Base-by-base conservation (phyloP, 805 yeast genomes). In the Candida methanosorbosa region DNA sequence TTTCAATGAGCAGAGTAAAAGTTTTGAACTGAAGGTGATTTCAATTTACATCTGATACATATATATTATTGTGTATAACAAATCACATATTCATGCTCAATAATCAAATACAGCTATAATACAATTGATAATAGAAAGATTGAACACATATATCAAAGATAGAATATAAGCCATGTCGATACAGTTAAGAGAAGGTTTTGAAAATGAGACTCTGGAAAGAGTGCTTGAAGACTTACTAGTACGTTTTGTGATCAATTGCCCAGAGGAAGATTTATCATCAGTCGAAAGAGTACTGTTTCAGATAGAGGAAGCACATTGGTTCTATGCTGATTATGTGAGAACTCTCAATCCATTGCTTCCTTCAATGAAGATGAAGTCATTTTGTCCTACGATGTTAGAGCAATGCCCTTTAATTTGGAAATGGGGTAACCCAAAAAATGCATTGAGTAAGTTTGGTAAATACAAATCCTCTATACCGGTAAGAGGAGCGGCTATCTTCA, bases 281-380 rank as follows among this genome's bases (percentile, higher is more conserved):
- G 70, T 78, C 20, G 90, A 75, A 52, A 69, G 98, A 51, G 81
- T 88, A 18, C 74, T 87, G 50, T 92, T 92, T 62, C 95, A 88
- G 54, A 79, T 92, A 28, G 99, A 92, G 64, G 97, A 92, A 57
- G 98, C 98, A 2, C 96, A 87, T 46, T 92, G 98, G 98, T 92
- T 83, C 53, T 92, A 88, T 58, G 72, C 81, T 33, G 99, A 92
- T 58, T 88, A 81, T 48, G 68, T 81, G 11, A 70, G 88, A 24
- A 72, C 70, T 24, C 60, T 79, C 47, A 81, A 86, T 54, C 88
- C 92, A 4, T 56, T 67, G 22, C 65, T 90, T 38, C 97, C 97
- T 2, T 53, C 72, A 2, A 61, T 88, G 65, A 81, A 79, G 50
- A 77, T 87, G 73, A 81, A 81, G 54, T 59, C 70, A 8, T 88